Base-by-base conservation (phyloP, 2,329 filamentous ascomycete species). In the Exophiala alcalophila region DNA sequence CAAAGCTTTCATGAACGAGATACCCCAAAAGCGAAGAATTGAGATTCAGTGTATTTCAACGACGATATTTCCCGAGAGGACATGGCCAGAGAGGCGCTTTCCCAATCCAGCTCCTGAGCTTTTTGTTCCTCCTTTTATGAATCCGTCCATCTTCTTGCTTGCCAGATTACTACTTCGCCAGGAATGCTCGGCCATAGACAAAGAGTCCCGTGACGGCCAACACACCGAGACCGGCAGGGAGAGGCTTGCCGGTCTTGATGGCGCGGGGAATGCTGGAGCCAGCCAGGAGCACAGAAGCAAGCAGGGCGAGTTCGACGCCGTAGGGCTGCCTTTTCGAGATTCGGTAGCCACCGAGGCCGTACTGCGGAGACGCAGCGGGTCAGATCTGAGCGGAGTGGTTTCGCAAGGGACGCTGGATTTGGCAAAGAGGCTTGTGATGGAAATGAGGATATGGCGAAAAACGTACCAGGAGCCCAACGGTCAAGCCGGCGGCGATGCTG, bases 191-290 rank as follows among this genome's bases (percentile, higher is more conserved):
- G 47, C 88, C 90, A 69, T 92, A 97, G 16, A 84, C 82, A 59
- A 80, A 74, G 56, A 94, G 61, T 11, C 91, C 91, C 63, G 86
- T 87, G 7, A 81, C 71, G 10, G 91, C 88, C 59, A 97, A 61
- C 33, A 89, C 60, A 60, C 86, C 91, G 60, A 98, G 69, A 8
- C 83, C 79, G 42, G 85, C 74, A 1, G 92, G 91, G 38, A 98
- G 78, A 1, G 87, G 86, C 76, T 97, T 98, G 7, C 61, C 62
- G 28, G 82, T 77, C 64, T 81, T 86, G 59, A 98, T 81, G 4
- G 89, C 92, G 38, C 92, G 78, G 9, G 92, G 92, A 47, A 97
- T 83, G 2, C 86, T 84, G 28, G 85, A 85, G 14, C 88, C 89
- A 2, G 77, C 91, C 24, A 98, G 76, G 18, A 97, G 70, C n/a